These are phyloP conservation scores for Magnolia sinica DNA, from an alignment of 164 flowering plant genomes.

Conservation along the genomic window DNA sequence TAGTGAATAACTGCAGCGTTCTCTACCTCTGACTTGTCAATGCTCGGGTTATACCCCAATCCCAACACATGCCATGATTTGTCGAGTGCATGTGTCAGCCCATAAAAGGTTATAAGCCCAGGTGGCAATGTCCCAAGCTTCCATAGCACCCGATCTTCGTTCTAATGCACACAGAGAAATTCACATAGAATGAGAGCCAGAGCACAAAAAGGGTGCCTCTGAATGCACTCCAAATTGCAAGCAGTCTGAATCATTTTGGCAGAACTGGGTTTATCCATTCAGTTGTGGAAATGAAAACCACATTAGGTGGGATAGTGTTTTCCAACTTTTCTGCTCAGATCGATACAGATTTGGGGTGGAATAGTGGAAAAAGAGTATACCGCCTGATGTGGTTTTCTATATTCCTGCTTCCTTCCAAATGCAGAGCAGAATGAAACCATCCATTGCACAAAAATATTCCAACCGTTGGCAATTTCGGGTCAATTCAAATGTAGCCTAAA, in stretches of 20 bases:
- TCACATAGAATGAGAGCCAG: background rate
- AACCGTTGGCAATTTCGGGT: background rate
- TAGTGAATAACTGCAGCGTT: slow-evolving; percentile 91
- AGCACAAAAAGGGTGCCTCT: background rate
- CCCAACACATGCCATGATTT: slow-evolving; percentile 99
- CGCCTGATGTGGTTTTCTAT: background rate
- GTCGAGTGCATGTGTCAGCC: slow-evolving; percentile 79
- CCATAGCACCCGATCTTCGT: slow-evolving; percentile 91
- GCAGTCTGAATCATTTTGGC: background rate
- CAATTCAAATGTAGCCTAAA: background rate
- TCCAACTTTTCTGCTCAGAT: too few relatives aligned
- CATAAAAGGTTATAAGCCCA: slow-evolving; percentile 90
- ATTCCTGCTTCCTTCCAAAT: background rate
- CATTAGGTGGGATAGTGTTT: background rate
- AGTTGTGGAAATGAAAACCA: background rate
- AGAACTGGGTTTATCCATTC: background rate
- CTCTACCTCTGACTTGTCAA: slow-evolving; percentile 73
- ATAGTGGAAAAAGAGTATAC: background rate
- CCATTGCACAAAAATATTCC: background rate
- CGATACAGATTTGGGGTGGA: too few relatives aligned
- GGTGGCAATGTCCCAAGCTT: slow-evolving; percentile 98
- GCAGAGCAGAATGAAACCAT: background rate
- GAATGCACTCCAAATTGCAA: background rate
- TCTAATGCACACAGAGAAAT: slow-evolving; percentile 38
- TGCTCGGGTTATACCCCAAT: slow-evolving; percentile 92